These are phyloP conservation scores for Lachancea waltii DNA, from an alignment of 805 yeast genomes.

Conservation along the genomic window DNA sequence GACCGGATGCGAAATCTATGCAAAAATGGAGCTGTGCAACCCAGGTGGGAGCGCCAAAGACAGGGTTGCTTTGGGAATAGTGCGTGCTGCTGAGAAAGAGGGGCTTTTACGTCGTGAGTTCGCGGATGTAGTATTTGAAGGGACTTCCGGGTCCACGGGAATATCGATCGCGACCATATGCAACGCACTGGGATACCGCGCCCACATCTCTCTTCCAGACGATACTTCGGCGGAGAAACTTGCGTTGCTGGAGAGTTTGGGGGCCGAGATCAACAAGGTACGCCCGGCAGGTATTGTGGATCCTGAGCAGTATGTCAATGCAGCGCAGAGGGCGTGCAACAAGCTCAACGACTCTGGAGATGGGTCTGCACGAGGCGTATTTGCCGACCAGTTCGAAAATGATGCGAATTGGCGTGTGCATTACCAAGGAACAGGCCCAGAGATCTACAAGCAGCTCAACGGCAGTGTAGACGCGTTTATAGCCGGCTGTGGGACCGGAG, in stretches of 20 bases:
- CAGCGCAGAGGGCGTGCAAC: constrained; percentile 66
- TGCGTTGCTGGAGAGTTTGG: constrained; percentile 60
- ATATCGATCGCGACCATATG: constrained; percentile 89
- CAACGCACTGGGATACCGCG: constrained; percentile 77
- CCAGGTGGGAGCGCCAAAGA: constrained; percentile 98
- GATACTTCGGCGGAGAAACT: constrained; percentile 86
- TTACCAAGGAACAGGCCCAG: constrained; percentile 84
- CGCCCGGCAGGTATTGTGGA: constrained; percentile 95
- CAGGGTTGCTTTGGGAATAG: constrained; percentile 82
- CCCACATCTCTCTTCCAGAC: constrained; percentile 92
- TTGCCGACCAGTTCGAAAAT: constrained; percentile 95
- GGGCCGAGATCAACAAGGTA: constrained; percentile 79
- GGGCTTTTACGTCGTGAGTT: constrained; percentile 61
- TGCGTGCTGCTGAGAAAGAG: constrained; percentile 53
- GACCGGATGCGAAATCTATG: constrained; percentile 80
- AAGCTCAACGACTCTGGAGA: constrained; percentile 34
- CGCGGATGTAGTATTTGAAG: constrained; percentile 67
- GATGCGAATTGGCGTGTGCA: constrained; percentile 86
- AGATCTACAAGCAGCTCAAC: constrained; percentile 69
- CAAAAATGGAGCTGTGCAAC: constrained; percentile 76
- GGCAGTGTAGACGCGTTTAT: constrained; percentile 67
- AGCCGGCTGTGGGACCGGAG: constrained; percentile 95
- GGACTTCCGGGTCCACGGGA: constrained; percentile 96
- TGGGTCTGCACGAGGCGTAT: constrained; percentile 45
- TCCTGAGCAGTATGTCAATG: constrained; percentile 85